Evolutionary conservation across 768 basidiomycete genomes (phyloP).

Genomic region (Pleurotus citrinopileatus): DNA sequence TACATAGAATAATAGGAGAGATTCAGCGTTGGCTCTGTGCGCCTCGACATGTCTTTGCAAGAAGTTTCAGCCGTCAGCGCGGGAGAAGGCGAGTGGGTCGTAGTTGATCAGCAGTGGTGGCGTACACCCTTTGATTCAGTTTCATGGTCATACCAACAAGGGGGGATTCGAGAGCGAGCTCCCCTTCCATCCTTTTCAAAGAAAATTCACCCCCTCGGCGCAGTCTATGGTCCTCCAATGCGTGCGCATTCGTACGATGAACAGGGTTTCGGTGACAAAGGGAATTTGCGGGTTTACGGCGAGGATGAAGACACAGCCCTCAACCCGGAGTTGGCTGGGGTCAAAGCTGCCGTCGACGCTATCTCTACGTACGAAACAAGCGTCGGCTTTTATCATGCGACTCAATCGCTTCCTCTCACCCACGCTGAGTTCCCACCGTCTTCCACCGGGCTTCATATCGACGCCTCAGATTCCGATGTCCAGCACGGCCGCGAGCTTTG

Average conservation of each 20-base stretch:
- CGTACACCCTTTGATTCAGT: conserved; percentile 34
- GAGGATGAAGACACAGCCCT: conserved; percentile 26
- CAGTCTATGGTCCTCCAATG: conserved; percentile 1
- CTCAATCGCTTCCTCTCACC: neutral
- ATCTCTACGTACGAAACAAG: conserved; percentile 36
- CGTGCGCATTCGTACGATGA: neutral
- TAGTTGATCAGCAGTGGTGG: conserved; percentile 38
- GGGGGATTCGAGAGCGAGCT: conserved; percentile 7
- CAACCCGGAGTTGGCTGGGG: conserved; percentile 39
- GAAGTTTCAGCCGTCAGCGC: conserved; percentile 1
- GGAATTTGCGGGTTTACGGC: neutral
- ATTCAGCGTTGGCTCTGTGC: neutral
- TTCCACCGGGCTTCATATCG: neutral
- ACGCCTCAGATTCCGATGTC: neutral
- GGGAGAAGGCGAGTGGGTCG: conserved; percentile 39
- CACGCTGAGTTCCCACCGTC: conserved; percentile 18
- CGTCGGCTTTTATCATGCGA: conserved; percentile 34
- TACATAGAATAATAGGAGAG: neutral
- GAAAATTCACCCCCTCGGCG: neutral
- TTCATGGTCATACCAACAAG: conserved; percentile 35
- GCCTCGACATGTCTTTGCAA: neutral
- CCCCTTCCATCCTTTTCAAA: conserved; percentile 17
- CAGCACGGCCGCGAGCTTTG: conserved; percentile 1
- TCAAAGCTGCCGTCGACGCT: conserved; percentile 32
- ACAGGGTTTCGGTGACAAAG: neutral